Evolutionary conservation across 2,329 filamentous ascomycete genomes (phyloP), one percentile per base, ranked within the genome.

Genomic region (Exophiala xenobiotica): DNA sequence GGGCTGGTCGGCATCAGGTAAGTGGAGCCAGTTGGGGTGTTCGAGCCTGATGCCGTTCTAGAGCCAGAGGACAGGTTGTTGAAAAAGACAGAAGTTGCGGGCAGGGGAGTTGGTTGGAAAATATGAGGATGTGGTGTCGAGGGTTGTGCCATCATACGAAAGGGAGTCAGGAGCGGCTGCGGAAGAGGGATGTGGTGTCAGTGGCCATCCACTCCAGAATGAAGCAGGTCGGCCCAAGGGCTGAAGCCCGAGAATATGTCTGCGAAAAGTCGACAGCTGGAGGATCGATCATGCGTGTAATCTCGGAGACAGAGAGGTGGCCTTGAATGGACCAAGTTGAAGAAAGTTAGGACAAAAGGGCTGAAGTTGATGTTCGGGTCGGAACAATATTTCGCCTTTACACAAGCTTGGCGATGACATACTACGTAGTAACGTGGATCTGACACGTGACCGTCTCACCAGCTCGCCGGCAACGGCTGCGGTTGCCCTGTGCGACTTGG

Each of bases 1-100:
- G 90, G 89, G 57, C 87, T 90, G 65, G 89, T 88, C 14, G 90
- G 86, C 88, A 97, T 93, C 65, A 96, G 84, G 74, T 92, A 96
- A 19, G 91, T 90, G 66, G 44, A 58, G 29, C 40, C 53, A 2
- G 54, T 59, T 9, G 60, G 60, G 39, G 60, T 62, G 43, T 56
- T 57, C 9, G 57, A 42, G 24, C 50, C 60, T 26, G 60, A 62
- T 46, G 14, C 51, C 1, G 48, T 29, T 8, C 31, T 35, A 22
- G 46, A 9, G 23, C 49, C 37, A 24, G 48, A 33, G 22, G 49
- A 23, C 4, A 38, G 18, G 20, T 46, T 43, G 18, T 38, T 6
- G 37, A 45, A 58, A 12, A 24, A 16, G 11, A 24, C 31, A 40
- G 38, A 12, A 20, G 12, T 16, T 4, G 44, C 18, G 35, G 51